phyloP scores from a whole-genome alignment of 345 rosid species.

The Citrus trifoliata region DNA sequence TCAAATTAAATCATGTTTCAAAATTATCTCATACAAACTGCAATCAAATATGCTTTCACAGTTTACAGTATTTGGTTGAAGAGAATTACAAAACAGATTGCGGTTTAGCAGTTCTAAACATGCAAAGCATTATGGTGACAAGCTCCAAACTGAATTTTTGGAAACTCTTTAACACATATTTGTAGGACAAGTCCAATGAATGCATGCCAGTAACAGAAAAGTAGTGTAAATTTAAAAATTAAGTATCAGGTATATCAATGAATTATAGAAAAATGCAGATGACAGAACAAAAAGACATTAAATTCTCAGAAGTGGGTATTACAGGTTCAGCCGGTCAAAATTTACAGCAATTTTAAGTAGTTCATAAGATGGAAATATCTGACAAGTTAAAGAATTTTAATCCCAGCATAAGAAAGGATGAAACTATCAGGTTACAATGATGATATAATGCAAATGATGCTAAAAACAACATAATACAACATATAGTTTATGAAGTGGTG shows the following conservation, averaged over 20 bases:
- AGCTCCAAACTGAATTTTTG: not conserved
- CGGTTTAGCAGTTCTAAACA: too few species aligned
- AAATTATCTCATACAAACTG: not conserved
- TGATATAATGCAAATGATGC: conserved; percentile 6
- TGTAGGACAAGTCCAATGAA: not conserved
- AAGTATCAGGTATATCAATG: too few species aligned
- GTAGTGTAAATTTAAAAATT: too few species aligned
- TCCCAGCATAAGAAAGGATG: not conserved
- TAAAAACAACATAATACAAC: not conserved
- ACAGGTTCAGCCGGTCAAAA: not conserved
- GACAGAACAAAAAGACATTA: not conserved
- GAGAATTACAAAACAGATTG: too few species aligned
- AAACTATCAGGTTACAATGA: not conserved
- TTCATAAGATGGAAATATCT: not conserved
- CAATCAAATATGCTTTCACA: not conserved
- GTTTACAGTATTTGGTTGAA: not conserved
- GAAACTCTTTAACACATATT: too few species aligned
- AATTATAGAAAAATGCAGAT: not conserved
- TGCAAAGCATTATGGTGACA: not conserved
- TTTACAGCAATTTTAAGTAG: too few species aligned
- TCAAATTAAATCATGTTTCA: not conserved
- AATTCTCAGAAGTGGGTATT: too few species aligned
- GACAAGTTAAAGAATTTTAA: not conserved
- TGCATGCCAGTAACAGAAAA: not conserved
- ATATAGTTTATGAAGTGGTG: not conserved